Evolutionary conservation across 1,139 yeast genomes (phyloP).

Genomic region (Zygosaccharomyces sapae): DNA sequence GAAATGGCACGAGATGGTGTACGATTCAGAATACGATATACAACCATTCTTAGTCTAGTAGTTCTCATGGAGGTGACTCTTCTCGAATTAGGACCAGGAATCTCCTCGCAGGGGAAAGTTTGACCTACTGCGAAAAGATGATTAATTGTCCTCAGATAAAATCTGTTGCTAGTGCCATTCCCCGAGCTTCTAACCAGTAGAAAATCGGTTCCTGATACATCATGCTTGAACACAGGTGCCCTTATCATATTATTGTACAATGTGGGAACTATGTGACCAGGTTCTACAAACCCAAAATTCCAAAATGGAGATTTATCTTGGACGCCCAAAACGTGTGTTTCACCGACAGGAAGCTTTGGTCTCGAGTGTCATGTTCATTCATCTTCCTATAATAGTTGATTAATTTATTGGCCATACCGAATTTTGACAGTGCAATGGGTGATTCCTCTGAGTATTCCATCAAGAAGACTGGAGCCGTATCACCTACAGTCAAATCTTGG

Average conservation of each 20-base stretch:
- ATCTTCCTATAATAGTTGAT: conserved; percentile 89
- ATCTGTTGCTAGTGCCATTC: conserved; percentile 56
- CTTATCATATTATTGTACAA: conserved; percentile 85
- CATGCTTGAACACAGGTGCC: conserved; percentile 92
- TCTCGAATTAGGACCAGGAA: conserved; percentile 97
- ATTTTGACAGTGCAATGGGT: conserved; percentile 77
- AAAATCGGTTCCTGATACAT: conserved; percentile 73
- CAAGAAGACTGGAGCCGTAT: conserved; percentile 69
- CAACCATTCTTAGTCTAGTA: conserved; percentile 89
- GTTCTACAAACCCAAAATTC: conserved; percentile 96
- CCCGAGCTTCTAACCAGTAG: conserved; percentile 77
- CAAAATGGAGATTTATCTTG: conserved; percentile 97
- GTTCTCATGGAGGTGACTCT: conserved; percentile 92
- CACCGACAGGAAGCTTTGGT: conserved; percentile 88
- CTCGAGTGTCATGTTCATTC: conserved; percentile 77
- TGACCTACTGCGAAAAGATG: conserved; percentile 87
- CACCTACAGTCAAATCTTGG: conserved; percentile 77
- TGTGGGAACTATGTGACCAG: conserved; percentile 91
- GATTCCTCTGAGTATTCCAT: conserved; percentile 89
- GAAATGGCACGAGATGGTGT: conserved; percentile 70
- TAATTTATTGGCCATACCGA: conserved; percentile 94
- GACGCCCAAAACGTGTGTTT: conserved; percentile 89
- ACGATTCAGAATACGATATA: conserved; percentile 78
- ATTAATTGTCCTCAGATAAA: conserved; percentile 61
- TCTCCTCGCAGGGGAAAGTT: conserved; percentile 85